These are phyloP conservation scores for Aspergillus ibericus DNA, from an alignment of 2,329 filamentous ascomycete genomes.

Conservation along the genomic window DNA sequence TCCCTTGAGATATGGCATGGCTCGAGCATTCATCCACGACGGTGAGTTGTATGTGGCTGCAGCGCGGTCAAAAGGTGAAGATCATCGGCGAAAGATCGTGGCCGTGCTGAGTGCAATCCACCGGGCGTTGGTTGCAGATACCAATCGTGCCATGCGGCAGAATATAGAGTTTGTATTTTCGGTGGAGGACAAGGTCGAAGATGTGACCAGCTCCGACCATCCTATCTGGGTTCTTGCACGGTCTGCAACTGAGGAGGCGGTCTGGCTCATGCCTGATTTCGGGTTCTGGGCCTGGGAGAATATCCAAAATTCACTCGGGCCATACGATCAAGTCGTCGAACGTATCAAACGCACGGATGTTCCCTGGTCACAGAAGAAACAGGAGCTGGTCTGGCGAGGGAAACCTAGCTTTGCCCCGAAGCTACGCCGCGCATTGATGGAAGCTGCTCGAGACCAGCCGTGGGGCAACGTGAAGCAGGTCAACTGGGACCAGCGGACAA, in stretches of 20 bases:
- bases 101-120: slow-evolving; percentile 51
- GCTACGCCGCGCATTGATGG: slow-evolving; percentile 42
- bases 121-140: slow-evolving; percentile 47
- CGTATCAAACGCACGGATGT: slow-evolving; percentile 28
- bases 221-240: slow-evolving; percentile 48
- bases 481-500: slow-evolving; percentile 40
- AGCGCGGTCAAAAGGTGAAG: slow-evolving; percentile 33
- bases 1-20: slow-evolving; percentile 34
- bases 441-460: slow-evolving; percentile 39
- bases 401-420: slow-evolving; percentile 45
- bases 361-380: slow-evolving; percentile 39
- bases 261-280: slow-evolving; percentile 56
- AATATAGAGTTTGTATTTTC: slow-evolving; percentile 52
- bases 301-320: slow-evolving; percentile 34
- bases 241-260: slow-evolving; percentile 40
- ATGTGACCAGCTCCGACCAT: slow-evolving; percentile 36
- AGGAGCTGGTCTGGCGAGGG: slow-evolving; percentile 52
- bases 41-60: slow-evolving; percentile 36
- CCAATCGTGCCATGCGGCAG: slow-evolving; percentile 33
- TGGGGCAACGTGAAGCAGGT: slow-evolving; percentile 51
- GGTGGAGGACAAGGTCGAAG: slow-evolving; percentile 45
- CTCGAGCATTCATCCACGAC: slow-evolving; percentile 32
- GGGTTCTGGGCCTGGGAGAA: slow-evolving; percentile 54
- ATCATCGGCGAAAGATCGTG: slow-evolving; percentile 40
- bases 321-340: slow-evolving; percentile 39